These are phyloP conservation scores for Acacia acuminata DNA, from an alignment of 306 rosid genomes.

Conservation along the genomic window DNA sequence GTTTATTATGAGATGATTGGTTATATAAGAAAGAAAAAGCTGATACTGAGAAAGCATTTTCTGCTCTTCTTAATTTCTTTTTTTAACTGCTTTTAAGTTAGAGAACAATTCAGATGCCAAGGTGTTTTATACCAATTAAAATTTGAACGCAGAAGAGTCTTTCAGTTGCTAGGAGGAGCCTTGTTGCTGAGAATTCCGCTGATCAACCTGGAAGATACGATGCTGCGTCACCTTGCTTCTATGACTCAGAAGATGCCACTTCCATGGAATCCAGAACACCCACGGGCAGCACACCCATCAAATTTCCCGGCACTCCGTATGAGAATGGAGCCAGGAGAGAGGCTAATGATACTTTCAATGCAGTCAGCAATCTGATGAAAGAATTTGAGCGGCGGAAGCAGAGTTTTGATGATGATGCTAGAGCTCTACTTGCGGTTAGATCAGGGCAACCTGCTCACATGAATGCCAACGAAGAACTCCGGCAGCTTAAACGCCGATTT, in stretches of 20 bases:
- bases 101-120: background rate
- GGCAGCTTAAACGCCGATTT: conserved; percentile 63
- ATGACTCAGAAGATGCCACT: conserved; percentile 71
- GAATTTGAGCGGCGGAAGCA: conserved; percentile 80
- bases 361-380: conserved; percentile 55
- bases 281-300: conserved; percentile 69
- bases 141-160: conserved; percentile 78
- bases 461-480: conserved; percentile 60
- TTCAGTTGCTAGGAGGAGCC: conserved; percentile 84
- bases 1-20: too few species aligned
- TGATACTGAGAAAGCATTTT: background rate
- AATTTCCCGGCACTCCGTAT: conserved; percentile 41
- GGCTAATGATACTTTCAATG: conserved; percentile 47
- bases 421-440: conserved; percentile 56
- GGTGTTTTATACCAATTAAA: conserved; percentile 25
- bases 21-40: background rate
- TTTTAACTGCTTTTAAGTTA: background rate
- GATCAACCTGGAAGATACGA: conserved; percentile 55
- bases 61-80: background rate
- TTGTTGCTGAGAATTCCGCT: conserved; percentile 48
- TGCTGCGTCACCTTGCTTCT: conserved; percentile 41
- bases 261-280: conserved; percentile 86
- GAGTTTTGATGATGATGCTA: conserved; percentile 69
- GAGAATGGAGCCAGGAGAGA: conserved; percentile 55
- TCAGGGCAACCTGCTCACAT: conserved; percentile 40